Evolutionary conservation across 23 red algal species (phyloP).

Genomic region (Gracilaria gracilis): DNA sequence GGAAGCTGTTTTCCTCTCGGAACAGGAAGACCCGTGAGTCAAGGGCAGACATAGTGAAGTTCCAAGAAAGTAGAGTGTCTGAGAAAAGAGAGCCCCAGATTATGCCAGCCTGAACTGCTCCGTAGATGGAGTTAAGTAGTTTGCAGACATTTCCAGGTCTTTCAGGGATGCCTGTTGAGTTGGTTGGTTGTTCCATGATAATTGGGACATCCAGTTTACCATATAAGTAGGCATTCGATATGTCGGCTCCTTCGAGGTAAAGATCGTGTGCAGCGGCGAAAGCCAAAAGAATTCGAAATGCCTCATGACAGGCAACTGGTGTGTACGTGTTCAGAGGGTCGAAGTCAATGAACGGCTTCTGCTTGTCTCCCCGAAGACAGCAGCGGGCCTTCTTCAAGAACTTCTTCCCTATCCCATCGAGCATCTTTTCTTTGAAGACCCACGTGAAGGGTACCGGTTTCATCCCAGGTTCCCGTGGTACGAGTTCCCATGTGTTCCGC

Average conservation of each 20-base stretch:
- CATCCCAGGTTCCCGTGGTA: neutral
- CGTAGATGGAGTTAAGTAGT: conserved; percentile 3
- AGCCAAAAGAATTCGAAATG: conserved; percentile 11
- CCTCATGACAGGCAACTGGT: conserved; percentile 29
- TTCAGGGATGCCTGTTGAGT: conserved; percentile 22
- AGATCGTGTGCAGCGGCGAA: conserved; percentile 20
- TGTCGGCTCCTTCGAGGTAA: neutral
- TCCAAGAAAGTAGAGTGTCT: neutral
- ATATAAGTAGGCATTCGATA: neutral
- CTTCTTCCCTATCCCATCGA: neutral
- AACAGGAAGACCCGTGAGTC: conserved; percentile 6
- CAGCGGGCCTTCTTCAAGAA: conserved; percentile 31
- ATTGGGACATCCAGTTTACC: too few species aligned
- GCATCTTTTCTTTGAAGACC: conserved; percentile 18
- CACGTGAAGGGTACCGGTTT: conserved; percentile 1
- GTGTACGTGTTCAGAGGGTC: neutral
- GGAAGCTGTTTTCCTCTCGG: too few species aligned
- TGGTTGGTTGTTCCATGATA: neutral
- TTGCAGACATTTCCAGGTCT: conserved; percentile 1
- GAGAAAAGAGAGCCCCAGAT: conserved; percentile 30
- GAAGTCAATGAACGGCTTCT: conserved; percentile 10
- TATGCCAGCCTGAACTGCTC: neutral
- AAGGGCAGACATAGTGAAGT: neutral
- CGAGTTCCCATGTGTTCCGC: neutral
- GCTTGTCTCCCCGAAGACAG: conserved; percentile 1